Percentiles rank a stretch among this genome's conserved stretches.
Evolutionary conservation across 2,329 filamentous ascomycete species (phyloP).

Genomic region (Pseudonectria foliicola): DNA sequence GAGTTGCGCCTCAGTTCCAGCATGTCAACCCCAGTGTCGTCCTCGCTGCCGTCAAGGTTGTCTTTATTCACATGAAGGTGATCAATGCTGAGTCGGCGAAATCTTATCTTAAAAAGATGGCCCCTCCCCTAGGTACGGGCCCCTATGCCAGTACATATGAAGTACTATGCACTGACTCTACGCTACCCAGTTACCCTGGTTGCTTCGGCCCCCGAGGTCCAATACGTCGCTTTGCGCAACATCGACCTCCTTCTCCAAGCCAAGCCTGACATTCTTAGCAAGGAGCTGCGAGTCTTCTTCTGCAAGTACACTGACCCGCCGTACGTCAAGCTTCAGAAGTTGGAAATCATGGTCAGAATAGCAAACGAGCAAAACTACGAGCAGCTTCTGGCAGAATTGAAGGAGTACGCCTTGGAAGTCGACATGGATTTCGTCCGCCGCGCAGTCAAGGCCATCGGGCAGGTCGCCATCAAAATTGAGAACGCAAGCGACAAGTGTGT

Average conservation of each 20-base stretch:
- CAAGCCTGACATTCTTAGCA: slow-evolving; percentile 92
- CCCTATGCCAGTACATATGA: not conserved
- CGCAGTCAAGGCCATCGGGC: slow-evolving; percentile 91
- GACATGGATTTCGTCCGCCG: slow-evolving; percentile 98
- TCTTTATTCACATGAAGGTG: slow-evolving; percentile 91
- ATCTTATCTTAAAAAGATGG: slow-evolving; percentile 97
- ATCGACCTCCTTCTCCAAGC: slow-evolving; percentile 94
- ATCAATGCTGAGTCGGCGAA: slow-evolving; percentile 71
- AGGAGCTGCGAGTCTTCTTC: slow-evolving; percentile 97
- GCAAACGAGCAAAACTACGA: slow-evolving; percentile 96
- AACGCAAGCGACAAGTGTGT: slow-evolving; percentile 92
- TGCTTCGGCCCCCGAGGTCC: slow-evolving; percentile 91
- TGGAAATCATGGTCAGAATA: slow-evolving; percentile 99
- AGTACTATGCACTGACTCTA: not conserved
- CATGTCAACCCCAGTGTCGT: slow-evolving; percentile 98
- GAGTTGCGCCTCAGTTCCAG: slow-evolving; percentile 94
- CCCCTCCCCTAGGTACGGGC: slow-evolving; percentile 75
- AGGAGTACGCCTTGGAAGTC: slow-evolving; percentile 95
- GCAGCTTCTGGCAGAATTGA: slow-evolving; percentile 86
- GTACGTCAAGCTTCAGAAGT: slow-evolving; percentile 94
- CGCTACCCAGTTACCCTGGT: slow-evolving; percentile 71
- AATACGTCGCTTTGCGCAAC: slow-evolving; percentile 93
- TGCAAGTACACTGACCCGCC: slow-evolving; percentile 99
- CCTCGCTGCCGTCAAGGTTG: slow-evolving; percentile 92
- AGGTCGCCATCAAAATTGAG: slow-evolving; percentile 98